Base-by-base conservation (phyloP, 192 early-diverging fungal species). In the Backusella australiensis region DNA sequence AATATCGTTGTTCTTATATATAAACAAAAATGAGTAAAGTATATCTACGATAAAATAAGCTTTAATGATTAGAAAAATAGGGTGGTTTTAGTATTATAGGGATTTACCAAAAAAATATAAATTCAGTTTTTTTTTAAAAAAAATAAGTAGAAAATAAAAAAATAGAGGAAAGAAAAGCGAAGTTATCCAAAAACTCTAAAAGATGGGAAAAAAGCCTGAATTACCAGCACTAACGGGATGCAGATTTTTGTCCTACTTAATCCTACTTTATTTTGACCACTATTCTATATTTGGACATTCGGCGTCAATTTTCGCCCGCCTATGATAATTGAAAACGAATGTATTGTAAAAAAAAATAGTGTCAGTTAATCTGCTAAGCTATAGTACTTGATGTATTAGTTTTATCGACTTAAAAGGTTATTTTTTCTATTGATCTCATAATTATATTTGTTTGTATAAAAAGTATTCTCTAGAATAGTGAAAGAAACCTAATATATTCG, bases 151-250 rank as follows among this genome's bases (percentile, higher is more conserved):
- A 26, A 59, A 59, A 26, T 19, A 49, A 49, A 4, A 49, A 59
- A 59, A 56, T 56, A 56, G 56, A 59, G 56, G 56, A 59, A 59
- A 59, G 56, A 59, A 59, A 59, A 59, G 56, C 56, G 56, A 59
- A 59, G 56, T 59, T 59, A 59, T 59, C 56, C 56, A 59, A 59
- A 59, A 59, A 59, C 56, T 4, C 23, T 59, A 59, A 59, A 59
- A 59, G 21, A 26, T 59, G 56, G 56, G 56, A 29, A 63, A 63
- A 63, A 63, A 63, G 56, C 4, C 26, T 63, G 56, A 29, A 29
- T 23, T 29, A 29, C 11, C 21, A 63, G 56, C 21, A 63, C 56
- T 63, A 63, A 63, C 56, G 56, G 56, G 56, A 63, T 63, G 56
- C 56, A 63, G 56, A 63, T 26, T 63, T 63, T 63, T 12, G 56